These are phyloP conservation scores for Ascochyta koolunga DNA, from an alignment of 2,329 filamentous ascomycete genomes.

Conservation along the genomic window DNA sequence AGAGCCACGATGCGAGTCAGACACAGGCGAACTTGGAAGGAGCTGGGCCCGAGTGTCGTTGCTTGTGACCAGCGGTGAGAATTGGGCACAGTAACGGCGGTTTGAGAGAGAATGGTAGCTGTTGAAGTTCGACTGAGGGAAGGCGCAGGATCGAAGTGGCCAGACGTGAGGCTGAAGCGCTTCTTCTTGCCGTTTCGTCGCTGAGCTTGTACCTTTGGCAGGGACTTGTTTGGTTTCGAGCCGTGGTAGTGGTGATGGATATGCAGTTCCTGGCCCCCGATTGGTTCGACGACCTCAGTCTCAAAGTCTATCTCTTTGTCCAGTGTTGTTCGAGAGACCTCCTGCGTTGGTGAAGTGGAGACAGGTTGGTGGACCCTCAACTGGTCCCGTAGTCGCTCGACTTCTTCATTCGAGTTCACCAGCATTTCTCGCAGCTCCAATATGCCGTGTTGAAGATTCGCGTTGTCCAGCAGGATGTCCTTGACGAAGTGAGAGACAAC, in stretches of 20 bases:
- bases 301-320: slow-evolving; percentile 77
- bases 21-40: slow-evolving; percentile 83
- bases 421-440: slow-evolving; percentile 90
- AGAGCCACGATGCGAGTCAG: slow-evolving; percentile 70
- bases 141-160: slow-evolving; percentile 52
- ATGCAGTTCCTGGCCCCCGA: slow-evolving; percentile 68
- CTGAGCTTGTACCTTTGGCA: slow-evolving; percentile 55
- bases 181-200: slow-evolving; percentile 70
- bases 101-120: slow-evolving; percentile 68
- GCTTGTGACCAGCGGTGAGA: slow-evolving; percentile 68
- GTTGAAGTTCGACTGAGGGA: slow-evolving; percentile 54
- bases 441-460: slow-evolving; percentile 89
- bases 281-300: slow-evolving; percentile 28
- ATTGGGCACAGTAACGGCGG: slow-evolving; percentile 64
- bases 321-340: slow-evolving; percentile 58
- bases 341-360: slow-evolving; percentile 31
- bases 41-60: slow-evolving; percentile 70
- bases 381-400: slow-evolving; percentile 83
- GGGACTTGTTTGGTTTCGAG: slow-evolving; percentile 39
- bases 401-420: slow-evolving; percentile 90
- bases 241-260: slow-evolving; percentile 95
- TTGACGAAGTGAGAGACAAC: slow-evolving; percentile 97
- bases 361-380: slow-evolving; percentile 78
- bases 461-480: slow-evolving; percentile 93
- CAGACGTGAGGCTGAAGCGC: slow-evolving; percentile 67